phyloP scores from a whole-genome alignment of 768 basidiomycete species.

The Amanita thiersii region DNA sequence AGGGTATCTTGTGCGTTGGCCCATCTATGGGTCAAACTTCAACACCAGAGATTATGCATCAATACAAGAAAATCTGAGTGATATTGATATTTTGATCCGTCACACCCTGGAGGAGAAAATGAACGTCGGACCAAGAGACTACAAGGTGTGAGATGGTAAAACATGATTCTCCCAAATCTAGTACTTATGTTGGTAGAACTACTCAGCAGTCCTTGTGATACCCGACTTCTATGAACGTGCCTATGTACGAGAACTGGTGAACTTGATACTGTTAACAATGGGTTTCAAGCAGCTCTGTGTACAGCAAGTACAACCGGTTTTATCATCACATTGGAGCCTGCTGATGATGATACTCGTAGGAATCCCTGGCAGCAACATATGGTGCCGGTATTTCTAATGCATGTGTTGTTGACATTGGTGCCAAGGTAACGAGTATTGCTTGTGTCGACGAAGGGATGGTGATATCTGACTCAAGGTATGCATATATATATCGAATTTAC shows the following conservation, averaged over 20 bases:
- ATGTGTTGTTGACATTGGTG: constrained; percentile 94
- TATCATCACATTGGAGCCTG: neutral
- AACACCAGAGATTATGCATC: constrained; percentile 76
- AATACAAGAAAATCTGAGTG: constrained; percentile 61
- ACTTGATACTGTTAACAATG: constrained; percentile 67
- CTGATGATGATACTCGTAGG: constrained; percentile 36
- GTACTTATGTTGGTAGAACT: constrained; percentile 45
- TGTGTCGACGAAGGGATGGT: constrained; percentile 95
- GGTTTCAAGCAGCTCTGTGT: constrained; percentile 91
- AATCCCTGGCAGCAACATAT: constrained; percentile 88
- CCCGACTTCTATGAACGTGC: constrained; percentile 86
- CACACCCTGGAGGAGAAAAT: constrained; percentile 54
- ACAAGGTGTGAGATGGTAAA: constrained; percentile 43
- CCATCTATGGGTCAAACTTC: constrained; percentile 74
- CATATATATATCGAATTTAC: constrained; percentile 1
- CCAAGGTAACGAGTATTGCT: constrained; percentile 73
- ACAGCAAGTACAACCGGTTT: constrained; percentile 76
- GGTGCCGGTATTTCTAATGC: constrained; percentile 93
- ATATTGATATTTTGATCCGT: constrained; percentile 65
- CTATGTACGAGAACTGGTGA: constrained; percentile 74
- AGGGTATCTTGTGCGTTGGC: constrained; percentile 74
- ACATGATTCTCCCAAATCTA: neutral
- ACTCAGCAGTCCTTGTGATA: constrained; percentile 81
- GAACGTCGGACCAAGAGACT: constrained; percentile 41
- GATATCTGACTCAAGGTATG: constrained; percentile 77